Evolutionary conservation across 768 basidiomycete genomes (phyloP).

Genomic region (Leccinum rimulosum): DNA sequence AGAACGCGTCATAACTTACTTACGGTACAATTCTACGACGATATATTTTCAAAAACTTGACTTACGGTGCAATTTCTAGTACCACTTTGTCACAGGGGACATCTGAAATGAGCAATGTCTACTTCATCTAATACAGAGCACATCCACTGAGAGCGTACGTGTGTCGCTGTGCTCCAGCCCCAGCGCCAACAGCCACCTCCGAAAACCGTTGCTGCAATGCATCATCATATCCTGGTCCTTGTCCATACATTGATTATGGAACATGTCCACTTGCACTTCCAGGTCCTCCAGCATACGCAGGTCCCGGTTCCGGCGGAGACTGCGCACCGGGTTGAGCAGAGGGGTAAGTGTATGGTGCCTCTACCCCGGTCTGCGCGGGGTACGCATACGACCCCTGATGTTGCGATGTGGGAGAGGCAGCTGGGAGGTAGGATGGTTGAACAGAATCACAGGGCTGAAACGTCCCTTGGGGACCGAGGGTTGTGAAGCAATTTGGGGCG

Average conservation of each 20-base stretch:
- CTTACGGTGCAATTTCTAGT: neutral
- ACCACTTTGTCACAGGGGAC: neutral
- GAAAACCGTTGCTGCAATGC: constrained; percentile 30
- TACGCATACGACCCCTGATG: constrained; percentile 22
- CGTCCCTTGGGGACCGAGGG: constrained; percentile 8
- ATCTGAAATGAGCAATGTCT: neutral
- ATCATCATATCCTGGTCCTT: constrained; percentile 21
- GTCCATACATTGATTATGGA: constrained; percentile 12
- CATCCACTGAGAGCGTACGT: constrained; percentile 20
- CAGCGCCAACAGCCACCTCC: constrained; percentile 27
- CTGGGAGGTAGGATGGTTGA: constrained; percentile 15
- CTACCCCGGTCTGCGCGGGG: constrained; percentile 4
- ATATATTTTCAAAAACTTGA: neutral
- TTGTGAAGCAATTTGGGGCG: constrained; percentile 12
- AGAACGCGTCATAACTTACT: too few species aligned
- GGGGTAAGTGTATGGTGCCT: constrained; percentile 17
- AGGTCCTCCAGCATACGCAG: constrained; percentile 18
- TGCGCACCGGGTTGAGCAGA: constrained; percentile 15
- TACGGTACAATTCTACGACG: too few species aligned
- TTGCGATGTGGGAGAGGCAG: constrained; percentile 8
- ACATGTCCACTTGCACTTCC: constrained; percentile 23
- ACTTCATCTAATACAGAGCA: constrained; percentile 13
- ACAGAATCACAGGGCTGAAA: constrained; percentile 10
- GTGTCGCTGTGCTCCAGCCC: constrained; percentile 19
- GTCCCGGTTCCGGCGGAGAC: constrained; percentile 12